Evolutionary conservation across 345 rosid species (phyloP).

Genomic region (Ailanthus altissimus): DNA sequence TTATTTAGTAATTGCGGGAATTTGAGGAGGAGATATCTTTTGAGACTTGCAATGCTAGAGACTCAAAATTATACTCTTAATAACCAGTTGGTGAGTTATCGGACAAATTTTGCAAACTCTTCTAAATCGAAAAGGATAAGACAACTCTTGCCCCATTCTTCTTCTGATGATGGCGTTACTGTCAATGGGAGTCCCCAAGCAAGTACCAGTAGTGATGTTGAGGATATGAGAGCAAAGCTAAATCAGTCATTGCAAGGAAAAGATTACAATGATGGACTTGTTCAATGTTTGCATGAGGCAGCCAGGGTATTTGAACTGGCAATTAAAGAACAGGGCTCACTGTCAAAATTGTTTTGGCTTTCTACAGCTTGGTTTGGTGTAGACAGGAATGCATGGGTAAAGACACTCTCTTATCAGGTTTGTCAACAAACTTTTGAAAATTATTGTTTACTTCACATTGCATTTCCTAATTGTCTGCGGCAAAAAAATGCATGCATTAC

Average conservation of each 20-base stretch:
- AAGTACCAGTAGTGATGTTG: constrained; percentile 53
- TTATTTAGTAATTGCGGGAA: constrained; percentile 48
- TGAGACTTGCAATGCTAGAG: constrained; percentile 36
- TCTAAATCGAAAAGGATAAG: constrained; percentile 43
- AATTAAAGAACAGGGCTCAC: constrained; percentile 53
- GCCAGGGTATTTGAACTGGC: constrained; percentile 86
- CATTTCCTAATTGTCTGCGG: neutral
- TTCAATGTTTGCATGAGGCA: constrained; percentile 81
- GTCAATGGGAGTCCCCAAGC: constrained; percentile 63
- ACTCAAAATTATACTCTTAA: constrained; percentile 28
- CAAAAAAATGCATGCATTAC: neutral
- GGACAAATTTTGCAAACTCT: constrained; percentile 26
- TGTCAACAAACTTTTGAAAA: constrained; percentile 18
- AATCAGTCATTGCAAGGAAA: constrained; percentile 65
- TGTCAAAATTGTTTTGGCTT: constrained; percentile 73
- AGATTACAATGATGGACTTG: constrained; percentile 69
- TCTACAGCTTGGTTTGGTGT: constrained; percentile 86
- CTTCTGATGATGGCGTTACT: constrained; percentile 76
- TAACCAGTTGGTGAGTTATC: constrained; percentile 29
- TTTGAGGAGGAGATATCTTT: constrained; percentile 44
- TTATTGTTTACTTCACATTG: neutral
- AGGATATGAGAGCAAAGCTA: constrained; percentile 69
- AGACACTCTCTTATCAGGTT: constrained; percentile 92
- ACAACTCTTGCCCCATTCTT: constrained; percentile 43
- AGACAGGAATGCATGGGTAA: constrained; percentile 84